Evolutionary conservation across 208 protist species (phyloP).

Genomic region (Trichomonas vaginalis): DNA sequence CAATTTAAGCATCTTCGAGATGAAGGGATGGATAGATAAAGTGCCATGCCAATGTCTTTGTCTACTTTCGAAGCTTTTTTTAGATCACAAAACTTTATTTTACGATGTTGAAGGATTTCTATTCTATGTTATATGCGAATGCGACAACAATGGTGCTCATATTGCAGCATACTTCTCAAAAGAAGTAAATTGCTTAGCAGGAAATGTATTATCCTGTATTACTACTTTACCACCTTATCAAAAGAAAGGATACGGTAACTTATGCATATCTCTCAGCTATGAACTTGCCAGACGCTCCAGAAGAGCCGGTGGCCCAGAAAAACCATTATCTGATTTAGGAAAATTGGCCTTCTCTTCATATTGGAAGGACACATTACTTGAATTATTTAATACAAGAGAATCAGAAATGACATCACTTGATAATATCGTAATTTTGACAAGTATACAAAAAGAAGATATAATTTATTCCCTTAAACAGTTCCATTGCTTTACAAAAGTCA

Average conservation of each 20-base stretch:
- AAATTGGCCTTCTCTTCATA: conserved; percentile 36
- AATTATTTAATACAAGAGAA: conserved; percentile 35
- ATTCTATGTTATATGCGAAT: conserved; percentile 88
- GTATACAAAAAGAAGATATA: not conserved
- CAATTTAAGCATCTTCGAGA: conserved; percentile 73
- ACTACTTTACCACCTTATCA: conserved; percentile 6
- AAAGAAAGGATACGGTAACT: conserved; percentile 72
- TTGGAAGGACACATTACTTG: conserved; percentile 56
- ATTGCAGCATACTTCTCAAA: conserved; percentile 89
- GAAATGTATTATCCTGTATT: conserved; percentile 9
- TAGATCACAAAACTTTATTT: conserved; percentile 97
- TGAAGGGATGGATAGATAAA: conserved; percentile 35
- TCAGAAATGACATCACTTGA: not conserved
- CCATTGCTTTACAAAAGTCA: not conserved
- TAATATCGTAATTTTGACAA: not conserved
- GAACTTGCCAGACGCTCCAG: conserved; percentile 81
- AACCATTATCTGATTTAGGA: conserved; percentile 94
- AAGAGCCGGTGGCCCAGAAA: conserved; percentile 86
- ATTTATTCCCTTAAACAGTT: not conserved
- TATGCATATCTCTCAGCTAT: conserved; percentile 90
- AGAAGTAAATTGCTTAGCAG: conserved; percentile 30
- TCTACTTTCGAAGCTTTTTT: conserved; percentile 91
- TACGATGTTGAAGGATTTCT: conserved; percentile 96
- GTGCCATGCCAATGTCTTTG: conserved; percentile 74
- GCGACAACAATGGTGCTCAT: conserved; percentile 68